These are phyloP conservation scores for Agaricus bisporus DNA, from an alignment of 768 basidiomycete genomes.

Conservation along the genomic window DNA sequence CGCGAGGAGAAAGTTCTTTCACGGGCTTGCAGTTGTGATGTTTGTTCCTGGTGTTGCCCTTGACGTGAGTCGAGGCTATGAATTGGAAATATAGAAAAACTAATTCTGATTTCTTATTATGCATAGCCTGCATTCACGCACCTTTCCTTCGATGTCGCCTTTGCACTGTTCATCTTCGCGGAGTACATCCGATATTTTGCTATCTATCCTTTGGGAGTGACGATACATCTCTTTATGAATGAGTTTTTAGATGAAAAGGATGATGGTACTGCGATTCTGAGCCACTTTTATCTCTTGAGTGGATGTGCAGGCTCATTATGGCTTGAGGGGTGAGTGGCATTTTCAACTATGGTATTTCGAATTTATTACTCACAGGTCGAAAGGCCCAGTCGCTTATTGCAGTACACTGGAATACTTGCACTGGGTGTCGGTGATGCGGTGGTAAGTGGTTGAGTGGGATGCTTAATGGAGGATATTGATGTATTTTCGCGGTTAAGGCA, in stretches of 20 bases:
- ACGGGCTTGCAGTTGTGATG: conserved; percentile 93
- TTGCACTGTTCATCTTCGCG: conserved; percentile 90
- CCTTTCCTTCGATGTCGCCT: conserved; percentile 89
- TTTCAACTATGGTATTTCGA: conserved; percentile 6
- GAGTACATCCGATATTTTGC: conserved; percentile 99
- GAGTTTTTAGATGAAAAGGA: conserved; percentile 97
- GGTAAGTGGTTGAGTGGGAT: conserved; percentile 37
- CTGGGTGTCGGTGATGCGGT: conserved; percentile 93
- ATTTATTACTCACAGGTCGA: not conserved
- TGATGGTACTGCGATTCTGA: conserved; percentile 90
- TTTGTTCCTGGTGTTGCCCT: conserved; percentile 90
- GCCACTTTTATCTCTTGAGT: conserved; percentile 94
- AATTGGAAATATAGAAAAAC: not conserved
- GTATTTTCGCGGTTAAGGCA: conserved; percentile 43
- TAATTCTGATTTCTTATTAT: not conserved
- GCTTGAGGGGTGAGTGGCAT: conserved; percentile 78
- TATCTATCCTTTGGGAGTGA: conserved; percentile 90
- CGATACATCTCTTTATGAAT: conserved; percentile 92
- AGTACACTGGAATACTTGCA: conserved; percentile 82
- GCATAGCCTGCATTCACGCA: conserved; percentile 92
- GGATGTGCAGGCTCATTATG: conserved; percentile 93
- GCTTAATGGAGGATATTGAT: not conserved
- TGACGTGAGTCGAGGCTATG: conserved; percentile 60
- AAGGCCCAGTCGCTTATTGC: conserved; percentile 38
- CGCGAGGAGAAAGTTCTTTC: conserved; percentile 93